A percentile compares a stretch with the other conserved stretches of the same genome.
Evolutionary conservation across 1,284 basidiomycete species (phyloP).

Genomic region (Trichosporon ovoides): DNA sequence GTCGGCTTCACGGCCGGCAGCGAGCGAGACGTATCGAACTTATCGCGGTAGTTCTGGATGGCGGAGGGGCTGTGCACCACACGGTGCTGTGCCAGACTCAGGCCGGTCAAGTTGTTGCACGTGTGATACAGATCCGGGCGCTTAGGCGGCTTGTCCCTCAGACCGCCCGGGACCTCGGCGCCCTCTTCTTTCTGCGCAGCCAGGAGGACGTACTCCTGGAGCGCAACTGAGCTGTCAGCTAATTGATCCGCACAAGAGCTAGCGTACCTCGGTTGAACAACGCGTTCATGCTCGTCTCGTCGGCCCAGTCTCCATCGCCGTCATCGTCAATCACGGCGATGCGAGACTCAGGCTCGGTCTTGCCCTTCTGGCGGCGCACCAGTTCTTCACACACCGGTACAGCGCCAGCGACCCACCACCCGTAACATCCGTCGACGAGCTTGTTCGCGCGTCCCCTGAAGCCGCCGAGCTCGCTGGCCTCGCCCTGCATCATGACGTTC

Average conservation of each 20-base stretch:
- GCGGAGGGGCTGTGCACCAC: constrained; percentile 55
- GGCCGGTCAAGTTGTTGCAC: constrained; percentile 78
- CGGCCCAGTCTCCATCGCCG: constrained; percentile 30
- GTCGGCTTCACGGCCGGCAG: constrained; percentile 30
- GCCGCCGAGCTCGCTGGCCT: constrained; percentile 77
- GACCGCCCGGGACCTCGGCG: constrained; percentile 59
- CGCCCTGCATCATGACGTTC: constrained; percentile 82
- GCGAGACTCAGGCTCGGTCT: constrained; percentile 13
- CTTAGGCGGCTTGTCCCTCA: constrained; percentile 95
- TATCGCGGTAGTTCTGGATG: constrained; percentile 48
- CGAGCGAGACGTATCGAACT: constrained; percentile 30
- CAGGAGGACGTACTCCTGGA: constrained; percentile 82
- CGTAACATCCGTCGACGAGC: constrained; percentile 96
- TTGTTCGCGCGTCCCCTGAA: constrained; percentile 95
- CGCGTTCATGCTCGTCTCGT: constrained; percentile 11
- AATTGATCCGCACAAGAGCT: too few species aligned
- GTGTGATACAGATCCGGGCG: constrained; percentile 84
- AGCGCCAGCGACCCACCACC: constrained; percentile 96
- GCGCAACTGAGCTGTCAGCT: constrained; percentile 51
- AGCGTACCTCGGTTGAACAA: constrained; percentile 49
- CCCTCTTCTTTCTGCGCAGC: constrained; percentile 67
- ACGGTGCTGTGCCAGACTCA: constrained; percentile 79
- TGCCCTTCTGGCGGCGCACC: constrained; percentile 45
- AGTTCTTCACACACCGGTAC: constrained; percentile 70
- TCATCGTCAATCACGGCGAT: constrained; percentile 20